These are phyloP conservation scores for Psidium friedrichsthalianum DNA, from an alignment of 345 rosid genomes.

Conservation along the genomic window DNA sequence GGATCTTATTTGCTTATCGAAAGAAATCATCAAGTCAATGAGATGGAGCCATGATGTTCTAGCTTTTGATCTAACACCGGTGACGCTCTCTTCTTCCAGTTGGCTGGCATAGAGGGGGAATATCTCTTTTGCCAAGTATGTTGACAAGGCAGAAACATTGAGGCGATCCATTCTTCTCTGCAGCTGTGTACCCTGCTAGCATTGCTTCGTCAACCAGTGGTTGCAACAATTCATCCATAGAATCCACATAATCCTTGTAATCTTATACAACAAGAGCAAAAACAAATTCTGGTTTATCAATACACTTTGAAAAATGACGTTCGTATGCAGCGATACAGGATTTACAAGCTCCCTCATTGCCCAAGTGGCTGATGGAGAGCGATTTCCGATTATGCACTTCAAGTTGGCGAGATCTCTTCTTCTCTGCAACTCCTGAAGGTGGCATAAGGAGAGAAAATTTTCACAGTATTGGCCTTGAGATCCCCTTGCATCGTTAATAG, in stretches of 20 bases:
- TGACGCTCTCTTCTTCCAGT: conserved; percentile 35
- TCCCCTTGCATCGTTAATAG: conserved; percentile 76
- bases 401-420: conserved; percentile 79
- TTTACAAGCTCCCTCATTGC: conserved; percentile 93
- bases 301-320: conserved; percentile 69
- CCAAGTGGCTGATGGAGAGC: conserved; percentile 89
- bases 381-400: conserved; percentile 50
- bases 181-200: conserved; percentile 87
- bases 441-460: conserved; percentile 70
- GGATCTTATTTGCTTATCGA: conserved; percentile 69
- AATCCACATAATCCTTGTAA: conserved; percentile 81
- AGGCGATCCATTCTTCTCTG: conserved; percentile 89
- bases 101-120: conserved; percentile 57
- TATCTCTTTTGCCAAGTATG: conserved; percentile 71
- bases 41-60: conserved; percentile 79
- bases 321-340: conserved; percentile 68
- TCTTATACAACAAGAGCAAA: conserved; percentile 82
- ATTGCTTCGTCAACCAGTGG: conserved; percentile 89
- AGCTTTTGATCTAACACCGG: conserved; percentile 38
- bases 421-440: conserved; percentile 73
- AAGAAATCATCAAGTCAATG: conserved; percentile 79
- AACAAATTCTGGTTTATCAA: conserved; percentile 68
- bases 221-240: conserved; percentile 87
- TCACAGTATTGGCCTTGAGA: conserved; percentile 64
- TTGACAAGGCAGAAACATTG: conserved; percentile 67